Evolutionary conservation across 2,329 filamentous ascomycete genomes (phyloP).

Genomic region (Calonectria leucothoes): DNA sequence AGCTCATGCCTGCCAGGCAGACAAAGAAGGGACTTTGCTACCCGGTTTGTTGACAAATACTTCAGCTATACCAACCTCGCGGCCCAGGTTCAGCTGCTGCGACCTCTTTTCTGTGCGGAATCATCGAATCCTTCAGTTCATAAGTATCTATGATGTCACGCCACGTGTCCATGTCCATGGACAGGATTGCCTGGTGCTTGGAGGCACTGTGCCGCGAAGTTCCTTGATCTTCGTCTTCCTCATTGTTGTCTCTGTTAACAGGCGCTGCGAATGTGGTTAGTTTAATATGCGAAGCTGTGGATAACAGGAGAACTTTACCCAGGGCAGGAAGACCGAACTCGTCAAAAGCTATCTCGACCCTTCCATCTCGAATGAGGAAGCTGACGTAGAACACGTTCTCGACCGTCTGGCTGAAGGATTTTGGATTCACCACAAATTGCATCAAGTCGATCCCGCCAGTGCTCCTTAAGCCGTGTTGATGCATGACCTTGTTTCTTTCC

Average conservation of each 20-base stretch:
- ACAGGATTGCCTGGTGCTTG: constrained; percentile 88
- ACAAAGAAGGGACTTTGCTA: neutral
- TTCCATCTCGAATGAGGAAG: constrained; percentile 91
- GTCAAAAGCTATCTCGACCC: constrained; percentile 79
- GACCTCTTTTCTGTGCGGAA: constrained; percentile 80
- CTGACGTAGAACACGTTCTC: constrained; percentile 98
- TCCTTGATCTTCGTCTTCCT: constrained; percentile 60
- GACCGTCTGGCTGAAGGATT: constrained; percentile 91
- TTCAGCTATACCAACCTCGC: constrained; percentile 74
- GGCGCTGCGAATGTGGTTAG: constrained; percentile 44
- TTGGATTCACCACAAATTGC: constrained; percentile 89
- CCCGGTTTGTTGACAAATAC: neutral
- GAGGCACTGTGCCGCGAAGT: constrained; percentile 63
- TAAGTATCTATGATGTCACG: constrained; percentile 80
- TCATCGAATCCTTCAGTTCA: constrained; percentile 82
- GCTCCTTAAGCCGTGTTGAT: constrained; percentile 72
- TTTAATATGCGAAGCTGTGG: constrained; percentile 2
- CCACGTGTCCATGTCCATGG: constrained; percentile 89
- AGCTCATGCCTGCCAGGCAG: neutral
- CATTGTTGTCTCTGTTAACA: constrained; percentile 56
- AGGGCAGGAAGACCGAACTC: constrained; percentile 81
- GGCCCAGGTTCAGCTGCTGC: constrained; percentile 62
- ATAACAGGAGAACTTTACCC: constrained; percentile 64
- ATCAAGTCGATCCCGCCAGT: constrained; percentile 83
- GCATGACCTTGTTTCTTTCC: constrained; percentile 66